These are phyloP conservation scores for Luzula sylvatica DNA, from an alignment of 176 grass and related monocot species.

Conservation along the genomic window DNA sequence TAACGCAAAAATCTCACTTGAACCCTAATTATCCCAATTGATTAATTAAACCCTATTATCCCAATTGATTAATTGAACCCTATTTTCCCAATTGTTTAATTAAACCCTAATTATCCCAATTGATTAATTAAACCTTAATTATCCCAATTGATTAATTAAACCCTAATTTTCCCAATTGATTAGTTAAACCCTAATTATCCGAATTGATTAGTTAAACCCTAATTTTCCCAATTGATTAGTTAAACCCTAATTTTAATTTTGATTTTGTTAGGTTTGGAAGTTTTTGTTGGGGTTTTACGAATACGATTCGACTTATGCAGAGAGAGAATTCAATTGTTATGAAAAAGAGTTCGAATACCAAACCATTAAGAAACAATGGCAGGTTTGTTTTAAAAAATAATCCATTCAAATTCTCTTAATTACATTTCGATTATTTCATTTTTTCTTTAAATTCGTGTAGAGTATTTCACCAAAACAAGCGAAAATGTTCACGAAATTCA, in stretches of 20 bases:
- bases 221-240: too few species aligned
- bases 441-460: conserved; percentile 29
- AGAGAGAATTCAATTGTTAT: conserved; percentile 69
- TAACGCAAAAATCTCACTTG: conserved; percentile 17
- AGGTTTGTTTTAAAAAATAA: conserved; percentile 67
- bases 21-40: too few species aligned
- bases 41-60: not conserved
- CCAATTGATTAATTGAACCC: not conserved
- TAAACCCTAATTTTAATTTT: conserved; percentile 13
- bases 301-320: conserved; percentile 95
- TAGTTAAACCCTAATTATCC: not conserved
- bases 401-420: conserved; percentile 8
- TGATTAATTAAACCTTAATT: too few species aligned
- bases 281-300: conserved; percentile 85
- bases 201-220: too few species aligned
- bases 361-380: conserved; percentile 87
- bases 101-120: not conserved
- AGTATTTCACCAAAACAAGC: conserved; percentile 84
- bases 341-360: conserved; percentile 78
- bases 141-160: too few species aligned
- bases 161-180: too few species aligned
- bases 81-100: not conserved
- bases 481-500: conserved; percentile 97
- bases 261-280: conserved; percentile 77
- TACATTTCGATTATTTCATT: not conserved